Conservation (phyloP, 345 rosid species). For the Psidium friedrichsthalianum region DNA sequence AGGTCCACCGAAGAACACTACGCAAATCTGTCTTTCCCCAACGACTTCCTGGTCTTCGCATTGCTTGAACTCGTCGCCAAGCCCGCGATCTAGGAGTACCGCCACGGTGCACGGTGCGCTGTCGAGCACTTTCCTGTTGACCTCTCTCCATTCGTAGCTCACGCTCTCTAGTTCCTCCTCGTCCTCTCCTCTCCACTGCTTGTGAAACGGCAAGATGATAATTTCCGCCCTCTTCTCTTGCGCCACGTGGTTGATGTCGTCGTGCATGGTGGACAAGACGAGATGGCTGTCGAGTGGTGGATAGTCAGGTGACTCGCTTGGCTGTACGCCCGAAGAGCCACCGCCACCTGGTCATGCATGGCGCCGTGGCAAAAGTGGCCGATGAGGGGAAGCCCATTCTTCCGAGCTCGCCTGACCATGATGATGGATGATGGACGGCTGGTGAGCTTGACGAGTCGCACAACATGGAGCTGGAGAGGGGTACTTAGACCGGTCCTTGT, state of each 20-base stretch:
- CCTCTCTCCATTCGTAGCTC: slow-evolving; percentile 69
- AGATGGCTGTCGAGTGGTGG: slow-evolving; percentile 51
- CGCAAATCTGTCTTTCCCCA: slow-evolving; percentile 33
- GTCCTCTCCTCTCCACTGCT: slow-evolving; percentile 40
- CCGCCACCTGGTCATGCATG: slow-evolving; percentile 46
- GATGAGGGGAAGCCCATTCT: slow-evolving; percentile 63
- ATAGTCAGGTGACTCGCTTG: slow-evolving; percentile 53
- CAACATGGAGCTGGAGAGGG: slow-evolving; percentile 44
- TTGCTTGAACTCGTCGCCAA: slow-evolving; percentile 27
- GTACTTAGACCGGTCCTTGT: slow-evolving; percentile 43
- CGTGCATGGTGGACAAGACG: slow-evolving; percentile 60
- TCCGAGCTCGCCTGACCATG: slow-evolving; percentile 52
- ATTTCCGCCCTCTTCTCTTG: slow-evolving; percentile 44
- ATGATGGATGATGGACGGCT: slow-evolving; percentile 69
- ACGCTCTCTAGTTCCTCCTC: slow-evolving; percentile 26
- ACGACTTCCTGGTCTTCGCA: slow-evolving; percentile 4
- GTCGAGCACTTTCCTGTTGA: slow-evolving; percentile 56
- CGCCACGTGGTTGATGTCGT: slow-evolving; percentile 80
- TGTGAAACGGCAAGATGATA: slow-evolving; percentile 71
- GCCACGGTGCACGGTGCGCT: slow-evolving; percentile 67
- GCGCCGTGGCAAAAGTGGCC: slow-evolving; percentile 37
- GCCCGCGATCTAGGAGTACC: slow-evolving; percentile 74
- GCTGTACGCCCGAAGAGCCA: slow-evolving; percentile 58
- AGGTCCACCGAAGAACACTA: slow-evolving; percentile 65
- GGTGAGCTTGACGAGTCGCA: slow-evolving; percentile 75